phyloP scores from a whole-genome alignment of 2,329 filamentous ascomycete species.

The Gnomoniopsis sp. region DNA sequence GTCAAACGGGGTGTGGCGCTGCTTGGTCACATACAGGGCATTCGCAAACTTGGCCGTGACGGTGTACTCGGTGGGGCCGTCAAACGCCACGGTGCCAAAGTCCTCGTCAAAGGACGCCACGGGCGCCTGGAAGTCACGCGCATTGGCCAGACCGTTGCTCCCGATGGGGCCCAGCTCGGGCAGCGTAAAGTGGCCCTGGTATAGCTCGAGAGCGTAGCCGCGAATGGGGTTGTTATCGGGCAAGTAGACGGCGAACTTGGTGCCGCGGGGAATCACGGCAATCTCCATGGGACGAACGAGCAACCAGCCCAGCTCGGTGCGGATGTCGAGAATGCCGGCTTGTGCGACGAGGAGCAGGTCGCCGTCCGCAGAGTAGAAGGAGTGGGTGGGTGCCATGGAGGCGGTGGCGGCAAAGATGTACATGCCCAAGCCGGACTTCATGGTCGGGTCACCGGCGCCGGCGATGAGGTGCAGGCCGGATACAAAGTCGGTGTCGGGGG shows the following conservation, averaged over 20 bases:
- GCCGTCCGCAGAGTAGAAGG: slow-evolving; percentile 82
- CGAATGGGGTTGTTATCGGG: slow-evolving; percentile 54
- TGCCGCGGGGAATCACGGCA: slow-evolving; percentile 69
- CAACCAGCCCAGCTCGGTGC: slow-evolving; percentile 72
- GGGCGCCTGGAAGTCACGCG: slow-evolving; percentile 72
- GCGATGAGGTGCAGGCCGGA: slow-evolving; percentile 66
- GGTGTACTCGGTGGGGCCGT: slow-evolving; percentile 37
- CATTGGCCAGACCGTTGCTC: slow-evolving; percentile 70
- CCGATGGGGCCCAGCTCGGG: slow-evolving; percentile 73
- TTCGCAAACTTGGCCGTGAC: slow-evolving; percentile 66
- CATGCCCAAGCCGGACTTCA: slow-evolving; percentile 77
- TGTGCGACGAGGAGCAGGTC: slow-evolving; percentile 76
- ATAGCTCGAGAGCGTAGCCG: slow-evolving; percentile 74
- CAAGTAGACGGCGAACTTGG: slow-evolving; percentile 70
- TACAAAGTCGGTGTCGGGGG: slow-evolving; percentile 46
- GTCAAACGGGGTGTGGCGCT: slow-evolving; percentile 72
- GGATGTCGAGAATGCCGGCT: slow-evolving; percentile 69
- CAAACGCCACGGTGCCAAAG: slow-evolving; percentile 34
- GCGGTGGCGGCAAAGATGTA: slow-evolving; percentile 76
- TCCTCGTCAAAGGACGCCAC: slow-evolving; percentile 66
- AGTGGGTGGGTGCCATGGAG: slow-evolving; percentile 71
- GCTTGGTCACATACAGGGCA: slow-evolving; percentile 60
- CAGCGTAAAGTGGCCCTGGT: slow-evolving; percentile 68
- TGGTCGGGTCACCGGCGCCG: slow-evolving; percentile 73
- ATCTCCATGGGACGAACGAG: slow-evolving; percentile 78